phyloP scores from a whole-genome alignment of 768 basidiomycete species.

The Amanita exitialis region DNA sequence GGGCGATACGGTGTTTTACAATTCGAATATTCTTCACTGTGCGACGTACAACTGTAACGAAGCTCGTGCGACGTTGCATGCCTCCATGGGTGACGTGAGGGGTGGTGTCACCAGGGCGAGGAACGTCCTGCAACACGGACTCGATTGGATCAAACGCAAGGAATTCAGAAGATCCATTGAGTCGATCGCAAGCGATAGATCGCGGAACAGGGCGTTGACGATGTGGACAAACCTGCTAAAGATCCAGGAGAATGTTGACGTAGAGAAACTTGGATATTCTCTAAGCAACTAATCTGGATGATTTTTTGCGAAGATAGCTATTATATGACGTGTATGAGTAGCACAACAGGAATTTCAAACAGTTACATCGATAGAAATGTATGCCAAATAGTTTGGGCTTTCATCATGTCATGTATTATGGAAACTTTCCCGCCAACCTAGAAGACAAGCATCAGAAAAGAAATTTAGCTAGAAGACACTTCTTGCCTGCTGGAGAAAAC shows the following conservation, averaged over 20 bases:
- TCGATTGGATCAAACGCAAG: constrained; percentile 57
- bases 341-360: background rate
- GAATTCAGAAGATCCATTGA: constrained; percentile 37
- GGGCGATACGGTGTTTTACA: constrained; percentile 74
- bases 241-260: constrained; percentile 34
- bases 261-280: constrained; percentile 44
- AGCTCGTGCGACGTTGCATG: constrained; percentile 61
- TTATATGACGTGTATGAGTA: constrained; percentile 2
- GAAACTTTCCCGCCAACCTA: background rate
- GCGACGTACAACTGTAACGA: constrained; percentile 44
- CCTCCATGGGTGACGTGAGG: constrained; percentile 49
- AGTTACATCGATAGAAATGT: background rate
- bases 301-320: background rate
- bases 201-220: constrained; percentile 23
- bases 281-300: constrained; percentile 19
- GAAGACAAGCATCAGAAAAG: background rate
- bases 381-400: no score
- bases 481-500: constrained; percentile 44
- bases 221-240: constrained; percentile 53
- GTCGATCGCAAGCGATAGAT: constrained; percentile 3
- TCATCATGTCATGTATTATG: background rate
- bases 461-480: background rate
- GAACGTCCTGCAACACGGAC: constrained; percentile 67
- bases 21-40: constrained; percentile 71
- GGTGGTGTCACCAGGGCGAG: constrained; percentile 57